Percentiles rank a stretch among this genome's conserved stretches.
Evolutionary conservation across 768 basidiomycete genomes (phyloP).

Genomic region (Macrolepiota albuminosa): DNA sequence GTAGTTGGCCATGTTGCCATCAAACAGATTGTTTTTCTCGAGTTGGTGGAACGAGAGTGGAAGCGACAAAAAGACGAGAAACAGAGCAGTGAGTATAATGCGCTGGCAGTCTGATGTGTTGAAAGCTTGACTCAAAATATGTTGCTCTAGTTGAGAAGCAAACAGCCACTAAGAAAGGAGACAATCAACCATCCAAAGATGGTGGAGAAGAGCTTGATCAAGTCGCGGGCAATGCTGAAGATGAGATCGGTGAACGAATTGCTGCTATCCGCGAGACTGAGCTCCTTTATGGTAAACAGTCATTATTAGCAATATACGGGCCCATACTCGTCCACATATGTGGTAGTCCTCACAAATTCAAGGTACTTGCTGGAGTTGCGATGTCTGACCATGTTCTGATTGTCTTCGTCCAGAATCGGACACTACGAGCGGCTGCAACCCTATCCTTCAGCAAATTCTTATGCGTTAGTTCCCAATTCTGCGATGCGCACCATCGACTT

Average conservation of each 20-base stretch:
- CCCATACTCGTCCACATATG: constrained; percentile 90
- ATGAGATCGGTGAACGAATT: constrained; percentile 94
- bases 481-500: constrained; percentile 82
- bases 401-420: constrained; percentile 57
- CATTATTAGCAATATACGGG: constrained; percentile 80
- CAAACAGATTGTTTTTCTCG: constrained; percentile 95
- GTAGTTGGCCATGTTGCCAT: constrained; percentile 95
- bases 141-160: constrained; percentile 53
- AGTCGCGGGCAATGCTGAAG: constrained; percentile 95
- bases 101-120: background rate
- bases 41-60: constrained; percentile 93
- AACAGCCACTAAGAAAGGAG: constrained; percentile 27
- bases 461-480: constrained; percentile 91
- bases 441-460: constrained; percentile 94
- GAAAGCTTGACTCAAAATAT: background rate
- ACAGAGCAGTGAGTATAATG: constrained; percentile 53
- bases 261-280: constrained; percentile 81
- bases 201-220: constrained; percentile 86
- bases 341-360: constrained; percentile 86
- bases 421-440: constrained; percentile 81
- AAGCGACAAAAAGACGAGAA: constrained; percentile 94
- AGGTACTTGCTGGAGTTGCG: constrained; percentile 45
- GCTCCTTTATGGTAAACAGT: constrained; percentile 77
- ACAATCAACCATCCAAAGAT: constrained; percentile 45
- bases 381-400: constrained; percentile 4